phyloP scores from a whole-genome alignment of 306 rosid species.

The Prunus mira region DNA sequence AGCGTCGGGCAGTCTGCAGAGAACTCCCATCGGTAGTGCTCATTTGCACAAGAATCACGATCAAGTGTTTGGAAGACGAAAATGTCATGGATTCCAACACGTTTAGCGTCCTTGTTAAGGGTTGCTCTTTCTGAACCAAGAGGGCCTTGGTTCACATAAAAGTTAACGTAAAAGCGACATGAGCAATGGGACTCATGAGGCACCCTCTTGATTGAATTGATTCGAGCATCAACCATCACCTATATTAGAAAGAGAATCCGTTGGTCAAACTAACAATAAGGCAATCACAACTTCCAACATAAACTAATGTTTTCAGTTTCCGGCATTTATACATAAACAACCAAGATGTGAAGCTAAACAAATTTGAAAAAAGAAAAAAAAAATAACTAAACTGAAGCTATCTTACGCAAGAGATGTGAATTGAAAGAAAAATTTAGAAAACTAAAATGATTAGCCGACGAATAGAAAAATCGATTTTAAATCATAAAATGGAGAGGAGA shows the following conservation, averaged over 20 bases:
- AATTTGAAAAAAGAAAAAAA: background rate
- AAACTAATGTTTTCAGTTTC: background rate
- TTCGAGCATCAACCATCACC: slow-evolving; percentile 81
- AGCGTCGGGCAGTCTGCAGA: slow-evolving; percentile 59
- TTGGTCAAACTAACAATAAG: slow-evolving; percentile 6
- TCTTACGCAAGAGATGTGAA: too few relatives aligned
- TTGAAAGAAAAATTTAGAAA: background rate
- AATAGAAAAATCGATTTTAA: background rate
- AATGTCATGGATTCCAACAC: slow-evolving; percentile 55
- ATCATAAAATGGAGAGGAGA: background rate
- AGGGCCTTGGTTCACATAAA: slow-evolving; percentile 70
- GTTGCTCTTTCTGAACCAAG: slow-evolving; percentile 69
- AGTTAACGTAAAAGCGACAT: slow-evolving; percentile 68
- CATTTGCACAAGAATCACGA: slow-evolving; percentile 40
- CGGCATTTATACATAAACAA: background rate
- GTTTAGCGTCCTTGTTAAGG: slow-evolving; percentile 52
- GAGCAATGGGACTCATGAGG: slow-evolving; percentile 68
- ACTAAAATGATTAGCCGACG: background rate
- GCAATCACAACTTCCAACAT: background rate
- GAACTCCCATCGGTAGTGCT: slow-evolving; percentile 64
- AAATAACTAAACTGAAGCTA: too few relatives aligned
- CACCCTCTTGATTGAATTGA: slow-evolving; percentile 76
- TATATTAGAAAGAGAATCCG: slow-evolving; percentile 19
- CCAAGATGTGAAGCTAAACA: background rate
- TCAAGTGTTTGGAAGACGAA: slow-evolving; percentile 69